Base-by-base conservation (phyloP, 1,284 basidiomycete genomes). In the Tremellales sp. region DNA sequence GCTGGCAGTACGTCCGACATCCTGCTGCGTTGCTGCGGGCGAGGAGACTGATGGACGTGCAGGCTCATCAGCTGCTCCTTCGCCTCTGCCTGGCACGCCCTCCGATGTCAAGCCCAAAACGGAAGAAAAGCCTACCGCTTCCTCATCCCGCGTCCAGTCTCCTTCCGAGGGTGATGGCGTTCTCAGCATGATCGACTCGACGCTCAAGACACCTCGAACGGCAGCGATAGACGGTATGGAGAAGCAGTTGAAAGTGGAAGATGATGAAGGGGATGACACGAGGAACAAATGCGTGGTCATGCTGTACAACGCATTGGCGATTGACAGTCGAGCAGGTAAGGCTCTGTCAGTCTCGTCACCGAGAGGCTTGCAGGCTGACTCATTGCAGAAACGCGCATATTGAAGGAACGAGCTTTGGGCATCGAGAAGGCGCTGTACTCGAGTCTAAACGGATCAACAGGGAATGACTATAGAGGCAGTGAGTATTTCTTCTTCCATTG, bases 271-370 rank as follows among this genome's bases (percentile, higher is more conserved):
- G 2, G 87, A 84, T 0, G 68, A 73, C 46, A 48, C 46, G 6
- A 80, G 94, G 45, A 88, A 96, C 73, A 90, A 86, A 64, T 97
- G 93, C 68, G 80, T 86, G 17, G 87, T 90, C 67, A 81, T 97
- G 65, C 80, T 97, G 17, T 97, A 97, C 67, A 88, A 97, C 67
- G 86, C 89, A 13, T 80, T 99, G 35, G 87, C 86, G 1, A 79
- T 75, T 45, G 90, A 94, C 73, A 89, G 89, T 31, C 82, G 81
- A 45, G 86, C 87, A 52, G 86, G 91, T 93, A 64, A 74, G 90
- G 84, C 5, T 40, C 19, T 5, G 19, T 15, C 6, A 6, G 15
- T 13, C 15, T 6, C 33, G 19, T 7, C n/a, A n/a, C 13, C 19
- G 33, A 36, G 33, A n/a, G n/a, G n/a, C n/a, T n/a, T n/a, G n/a